phyloP scores from a whole-genome alignment of 176 grass and related monocot genomes.

The Saccharum spontaneum region DNA sequence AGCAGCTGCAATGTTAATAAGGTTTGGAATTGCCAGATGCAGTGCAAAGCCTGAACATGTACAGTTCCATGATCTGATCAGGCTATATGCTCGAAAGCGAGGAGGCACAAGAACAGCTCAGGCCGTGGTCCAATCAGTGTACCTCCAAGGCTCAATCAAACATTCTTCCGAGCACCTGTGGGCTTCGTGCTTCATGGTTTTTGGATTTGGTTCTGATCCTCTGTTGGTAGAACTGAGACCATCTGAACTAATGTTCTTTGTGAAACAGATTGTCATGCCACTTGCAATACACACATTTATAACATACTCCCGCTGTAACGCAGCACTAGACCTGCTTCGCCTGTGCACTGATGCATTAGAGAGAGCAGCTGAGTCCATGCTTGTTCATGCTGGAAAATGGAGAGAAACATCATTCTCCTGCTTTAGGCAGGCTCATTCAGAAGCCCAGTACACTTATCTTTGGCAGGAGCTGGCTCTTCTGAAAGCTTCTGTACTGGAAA shows the following conservation, averaged over 20 bases:
- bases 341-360: slow-evolving; percentile 80
- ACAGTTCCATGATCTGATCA: slow-evolving; percentile 86
- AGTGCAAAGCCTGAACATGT: slow-evolving; percentile 62
- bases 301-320: slow-evolving; percentile 80
- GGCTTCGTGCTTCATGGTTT: slow-evolving; percentile 86
- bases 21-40: slow-evolving; percentile 88
- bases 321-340: slow-evolving; percentile 67
- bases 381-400: slow-evolving; percentile 82
- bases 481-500: slow-evolving; percentile 89
- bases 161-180: slow-evolving; percentile 77
- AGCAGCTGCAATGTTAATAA: slow-evolving; percentile 81
- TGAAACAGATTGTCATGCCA: slow-evolving; percentile 77
- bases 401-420: slow-evolving; percentile 62
- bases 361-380: slow-evolving; percentile 70
- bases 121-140: slow-evolving; percentile 74
- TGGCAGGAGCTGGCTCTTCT: slow-evolving; percentile 94
- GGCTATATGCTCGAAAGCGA: slow-evolving; percentile 71
- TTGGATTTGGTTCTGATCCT: slow-evolving; percentile 82
- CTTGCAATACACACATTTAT: slow-evolving; percentile 92
- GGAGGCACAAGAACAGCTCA: slow-evolving; percentile 61
- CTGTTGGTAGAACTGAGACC: slow-evolving; percentile 68
- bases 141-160: slow-evolving; percentile 79
- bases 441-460: slow-evolving; percentile 60
- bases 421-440: slow-evolving; percentile 50
- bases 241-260: slow-evolving; percentile 72